Base-by-base conservation (phyloP, 1,284 basidiomycete genomes). In the Boletus hoseneyae region DNA sequence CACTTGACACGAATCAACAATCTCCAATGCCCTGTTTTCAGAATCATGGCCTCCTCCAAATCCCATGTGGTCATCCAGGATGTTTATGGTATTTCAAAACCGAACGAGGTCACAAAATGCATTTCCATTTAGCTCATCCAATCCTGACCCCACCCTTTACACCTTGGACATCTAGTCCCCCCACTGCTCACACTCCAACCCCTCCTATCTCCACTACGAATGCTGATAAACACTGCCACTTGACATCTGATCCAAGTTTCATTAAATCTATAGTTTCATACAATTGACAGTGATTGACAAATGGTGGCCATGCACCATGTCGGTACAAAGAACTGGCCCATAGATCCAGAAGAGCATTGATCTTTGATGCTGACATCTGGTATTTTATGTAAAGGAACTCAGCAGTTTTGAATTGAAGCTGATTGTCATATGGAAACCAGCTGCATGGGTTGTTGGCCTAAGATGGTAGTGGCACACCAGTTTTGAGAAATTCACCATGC, bases 241-340 rank as follows among this genome's bases (percentile, higher is more conserved):
- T 60, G 10, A 60, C 55, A 42, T 65, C 59, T 1, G 25, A 25
- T 6, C 69, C 67, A 38, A 60, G 38, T 3, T 36, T n/a, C 3
- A 57, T 66, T 1, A 21, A 23, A 45, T 73, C 66, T 29, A 72
- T 71, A 0, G 46, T 53, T 2, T 52, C 41, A 37, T 68, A 66
- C 0, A 72, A 34, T 10, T 70, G 57, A 6, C 55, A 12, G 30
- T 62, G 54, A 37, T 58, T 45, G 1, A 37, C 9, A 42, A 69
- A 70, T 3, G 65, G 66, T 0, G 58, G 52, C 6, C 42, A 41
- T 8, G 37, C 34, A 6, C 45, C 42, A 15, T 37, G n/a, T 12
- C 41, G 27, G 1, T 54, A 34, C 0, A 58, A 45, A 1, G 50
- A 49, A 0, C 55, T 52, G 1, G 61, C 58, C 56, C 64, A 66